Base-by-base conservation (phyloP, 805 yeast genomes). In the Yarrowia sp. region DNA sequence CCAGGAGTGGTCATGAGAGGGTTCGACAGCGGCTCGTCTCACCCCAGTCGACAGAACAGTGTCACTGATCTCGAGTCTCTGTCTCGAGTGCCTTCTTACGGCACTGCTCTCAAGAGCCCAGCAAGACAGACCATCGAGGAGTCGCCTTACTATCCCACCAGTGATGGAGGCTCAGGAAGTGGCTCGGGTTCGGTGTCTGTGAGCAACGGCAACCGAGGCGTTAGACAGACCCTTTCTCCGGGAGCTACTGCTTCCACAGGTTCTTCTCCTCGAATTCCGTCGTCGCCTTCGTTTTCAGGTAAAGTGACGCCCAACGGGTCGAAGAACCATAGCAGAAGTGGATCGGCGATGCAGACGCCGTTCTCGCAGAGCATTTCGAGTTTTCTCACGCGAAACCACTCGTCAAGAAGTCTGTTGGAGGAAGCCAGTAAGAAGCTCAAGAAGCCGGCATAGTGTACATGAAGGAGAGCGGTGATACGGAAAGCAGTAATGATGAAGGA, bases 1-100 rank as follows among this genome's bases (percentile, higher is more conserved):
- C 49, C 52, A 1, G 65, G 49, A 7, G 52, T 42, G 19, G 65
- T 43, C 3, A 43, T 58, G 65, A 7, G 65, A 19, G 52, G 49
- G 5, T 58, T 58, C 2, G 52, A 58, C 14, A 43, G 52, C 8
- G 64, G 63, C 14, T 40, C 53, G 2, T 53, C 15, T 1, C n/a
- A 9, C 7, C 52, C 38, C 15, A 36, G 43, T 3, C n/a, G 38
- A 8, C 64, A 55, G 15, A 43, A n/a, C 30, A 47, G 66, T 14
- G 46, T 36, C 12, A 72, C 67, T 52, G 83, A 84, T 68, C 69
- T 81, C 2, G 75, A 76, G 7, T 76, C 80, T 2, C 71, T 91
- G 70, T 86, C 89, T 20, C 80, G 86, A 60, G 97, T 94, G 8
- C 98, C 98, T 0, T 87, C 97, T 0, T 94, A 94, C 77, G 84